These are phyloP conservation scores for Calcarisporium arbuscula DNA, from an alignment of 2,329 filamentous ascomycete genomes.

Conservation along the genomic window DNA sequence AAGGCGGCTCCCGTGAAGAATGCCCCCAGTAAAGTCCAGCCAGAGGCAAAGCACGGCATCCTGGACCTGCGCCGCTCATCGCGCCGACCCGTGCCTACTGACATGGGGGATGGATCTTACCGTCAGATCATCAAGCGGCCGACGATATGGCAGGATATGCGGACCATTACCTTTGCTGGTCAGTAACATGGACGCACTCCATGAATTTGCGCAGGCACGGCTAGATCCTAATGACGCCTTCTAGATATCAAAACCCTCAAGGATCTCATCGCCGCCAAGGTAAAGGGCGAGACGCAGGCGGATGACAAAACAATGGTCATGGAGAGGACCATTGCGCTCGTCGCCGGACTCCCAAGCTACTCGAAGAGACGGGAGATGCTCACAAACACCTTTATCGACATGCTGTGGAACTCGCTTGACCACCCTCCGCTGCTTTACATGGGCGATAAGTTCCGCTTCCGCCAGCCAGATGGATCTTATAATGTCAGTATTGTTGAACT, in stretches of 20 bases:
- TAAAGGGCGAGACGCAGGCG: conserved; percentile 54
- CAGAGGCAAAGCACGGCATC: conserved; percentile 15
- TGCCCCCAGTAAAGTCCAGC: conserved; percentile 8
- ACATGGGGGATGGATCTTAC: conserved; percentile 59
- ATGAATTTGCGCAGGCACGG: too few species aligned
- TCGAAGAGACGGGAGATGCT: conserved; percentile 57
- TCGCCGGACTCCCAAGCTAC: conserved; percentile 55
- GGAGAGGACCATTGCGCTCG: conserved; percentile 66
- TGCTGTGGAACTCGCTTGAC: conserved; percentile 65
- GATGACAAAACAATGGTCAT: conserved; percentile 76
- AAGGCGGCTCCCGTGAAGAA: conserved; percentile 4
- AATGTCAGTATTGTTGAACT: conserved; percentile 39
- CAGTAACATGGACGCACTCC: conserved; percentile 5
- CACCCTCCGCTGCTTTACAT: conserved; percentile 65
- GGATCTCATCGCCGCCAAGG: conserved; percentile 53
- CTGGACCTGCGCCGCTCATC: conserved; percentile 38
- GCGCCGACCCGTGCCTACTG: conserved; percentile 54
- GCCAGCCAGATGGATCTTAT: conserved; percentile 63
- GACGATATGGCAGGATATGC: conserved; percentile 51
- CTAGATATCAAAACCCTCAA: conserved; percentile 58
- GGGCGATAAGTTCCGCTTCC: conserved; percentile 57
- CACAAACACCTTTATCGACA: conserved; percentile 60
- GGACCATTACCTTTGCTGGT: conserved; percentile 44
- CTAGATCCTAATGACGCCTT: conserved; percentile 15
- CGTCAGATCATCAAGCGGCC: conserved; percentile 40